These are phyloP conservation scores for Suillus subluteus DNA, from an alignment of 768 basidiomycete genomes.

Conservation along the genomic window DNA sequence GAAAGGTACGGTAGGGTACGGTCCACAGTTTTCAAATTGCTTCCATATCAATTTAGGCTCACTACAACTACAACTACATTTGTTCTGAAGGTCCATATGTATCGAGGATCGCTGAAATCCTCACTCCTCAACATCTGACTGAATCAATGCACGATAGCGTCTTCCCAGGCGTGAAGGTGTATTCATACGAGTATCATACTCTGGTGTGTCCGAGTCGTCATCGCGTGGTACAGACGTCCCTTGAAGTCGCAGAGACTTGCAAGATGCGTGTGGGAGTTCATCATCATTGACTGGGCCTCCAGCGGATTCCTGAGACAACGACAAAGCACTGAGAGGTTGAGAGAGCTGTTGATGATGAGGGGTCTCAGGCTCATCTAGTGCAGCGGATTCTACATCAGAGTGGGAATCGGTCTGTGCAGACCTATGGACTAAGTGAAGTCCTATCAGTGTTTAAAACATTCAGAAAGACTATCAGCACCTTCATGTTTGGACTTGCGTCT, in stretches of 20 bases:
- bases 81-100: neutral
- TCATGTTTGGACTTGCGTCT: neutral
- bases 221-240: neutral
- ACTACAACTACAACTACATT: neutral
- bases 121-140: neutral
- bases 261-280: neutral
- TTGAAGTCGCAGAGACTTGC: neutral
- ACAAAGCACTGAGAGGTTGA: neutral
- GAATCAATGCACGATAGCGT: neutral
- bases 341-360: neutral
- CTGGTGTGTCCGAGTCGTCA: neutral
- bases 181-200: neutral
- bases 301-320: neutral
- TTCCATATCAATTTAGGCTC: neutral
- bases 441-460: neutral
- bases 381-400: neutral
- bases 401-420: neutral
- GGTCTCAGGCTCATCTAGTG: neutral
- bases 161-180: neutral
- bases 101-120: neutral
- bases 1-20: neutral
- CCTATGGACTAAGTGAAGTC: neutral
- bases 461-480: neutral
- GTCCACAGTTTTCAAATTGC: conserved; percentile 1
- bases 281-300: neutral